A percentile compares a stretch with the other conserved stretches of the same genome.
These are phyloP conservation scores for Lepidium didymum DNA, from an alignment of 345 rosid genomes.

Conservation along the genomic window DNA sequence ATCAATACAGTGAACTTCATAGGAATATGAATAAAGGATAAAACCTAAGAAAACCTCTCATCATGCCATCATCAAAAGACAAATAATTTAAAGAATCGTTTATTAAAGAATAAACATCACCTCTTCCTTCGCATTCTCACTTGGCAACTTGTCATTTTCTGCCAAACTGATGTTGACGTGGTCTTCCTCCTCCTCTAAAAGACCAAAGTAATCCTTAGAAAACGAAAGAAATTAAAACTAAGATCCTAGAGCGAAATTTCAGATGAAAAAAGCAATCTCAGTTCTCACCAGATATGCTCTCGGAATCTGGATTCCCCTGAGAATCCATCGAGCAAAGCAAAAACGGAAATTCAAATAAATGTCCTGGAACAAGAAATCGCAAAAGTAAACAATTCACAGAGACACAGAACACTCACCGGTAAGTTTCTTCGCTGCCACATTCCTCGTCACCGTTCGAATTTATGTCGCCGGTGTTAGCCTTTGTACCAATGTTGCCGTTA, in stretches of 20 bases:
- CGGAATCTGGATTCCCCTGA: slow-evolving; percentile 52
- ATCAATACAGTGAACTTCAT: background rate
- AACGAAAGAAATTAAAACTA: background rate
- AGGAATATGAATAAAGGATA: background rate
- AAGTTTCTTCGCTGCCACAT: slow-evolving; percentile 55
- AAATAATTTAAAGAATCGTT: too few species aligned
- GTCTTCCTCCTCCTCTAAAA: slow-evolving; percentile 51
- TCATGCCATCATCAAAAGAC: background rate
- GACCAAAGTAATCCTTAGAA: slow-evolving; percentile 3
- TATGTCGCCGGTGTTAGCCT: slow-evolving; percentile 10
- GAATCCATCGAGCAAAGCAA: background rate
- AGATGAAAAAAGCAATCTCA: slow-evolving; percentile 14
- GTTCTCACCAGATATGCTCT: slow-evolving; percentile 59
- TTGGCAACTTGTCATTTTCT: slow-evolving; percentile 32
- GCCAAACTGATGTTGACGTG: slow-evolving; percentile 26
- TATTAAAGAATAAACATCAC: slow-evolving; percentile 23
- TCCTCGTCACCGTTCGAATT: slow-evolving; percentile 4
- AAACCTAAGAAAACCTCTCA: background rate
- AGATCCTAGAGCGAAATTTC: background rate
- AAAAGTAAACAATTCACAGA: background rate
- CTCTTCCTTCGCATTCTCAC: slow-evolving; percentile 33
- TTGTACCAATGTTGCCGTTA: background rate
- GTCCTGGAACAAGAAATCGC: background rate
- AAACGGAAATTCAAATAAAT: background rate
- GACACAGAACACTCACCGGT: slow-evolving; percentile 21